A percentile compares a stretch with the other conserved stretches of the same genome.
Conservation (phyloP, 495 filamentous ascomycete species). For the Neurospora sp. region DNA sequence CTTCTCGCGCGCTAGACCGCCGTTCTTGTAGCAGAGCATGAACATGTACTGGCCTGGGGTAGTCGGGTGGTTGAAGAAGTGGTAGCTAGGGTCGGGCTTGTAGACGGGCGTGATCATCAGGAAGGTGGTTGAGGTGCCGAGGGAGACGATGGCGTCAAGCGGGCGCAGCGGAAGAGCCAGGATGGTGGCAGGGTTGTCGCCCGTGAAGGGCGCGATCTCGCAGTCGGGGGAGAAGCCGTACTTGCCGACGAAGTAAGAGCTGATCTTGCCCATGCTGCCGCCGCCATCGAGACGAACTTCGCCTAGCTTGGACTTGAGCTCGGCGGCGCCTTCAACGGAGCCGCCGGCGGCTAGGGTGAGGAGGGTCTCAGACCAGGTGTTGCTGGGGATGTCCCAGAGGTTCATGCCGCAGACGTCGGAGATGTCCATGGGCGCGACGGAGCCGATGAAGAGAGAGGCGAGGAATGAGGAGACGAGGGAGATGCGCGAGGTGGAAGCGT, state of each 20-base stretch:
- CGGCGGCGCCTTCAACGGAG: conserved; percentile 45
- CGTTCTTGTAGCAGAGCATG: conserved; percentile 99
- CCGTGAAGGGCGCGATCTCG: conserved; percentile 75
- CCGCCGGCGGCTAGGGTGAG: conserved; percentile 66
- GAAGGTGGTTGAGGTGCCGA: conserved; percentile 94
- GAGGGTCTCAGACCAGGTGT: conserved; percentile 61
- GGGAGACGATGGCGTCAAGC: conserved; percentile 83
- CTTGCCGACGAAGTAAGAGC: conserved; percentile 61
- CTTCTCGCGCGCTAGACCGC: conserved; percentile 81
- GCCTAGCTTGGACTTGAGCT: conserved; percentile 71
- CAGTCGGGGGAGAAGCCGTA: conserved; percentile 72
- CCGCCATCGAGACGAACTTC: conserved; percentile 71
- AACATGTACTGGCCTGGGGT: conserved; percentile 85
- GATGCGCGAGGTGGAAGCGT: conserved; percentile 70
- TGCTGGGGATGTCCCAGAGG: conserved; percentile 77
- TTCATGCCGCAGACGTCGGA: conserved; percentile 96
- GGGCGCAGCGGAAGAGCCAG: conserved; percentile 77
- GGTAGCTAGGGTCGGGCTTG: conserved; percentile 74
- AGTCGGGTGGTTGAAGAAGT: conserved; percentile 86
- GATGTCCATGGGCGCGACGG: conserved; percentile 82
- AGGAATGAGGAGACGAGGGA: conserved; percentile 93
- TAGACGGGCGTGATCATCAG: conserved; percentile 91
- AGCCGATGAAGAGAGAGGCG: conserved; percentile 80
- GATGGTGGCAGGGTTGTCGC: conserved; percentile 94
- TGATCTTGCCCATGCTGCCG: conserved; percentile 61